Evolutionary conservation across 176 grass and related monocot species (phyloP), one percentile per base, ranked within the genome.

Genomic region (Musa troglodytarum): DNA sequence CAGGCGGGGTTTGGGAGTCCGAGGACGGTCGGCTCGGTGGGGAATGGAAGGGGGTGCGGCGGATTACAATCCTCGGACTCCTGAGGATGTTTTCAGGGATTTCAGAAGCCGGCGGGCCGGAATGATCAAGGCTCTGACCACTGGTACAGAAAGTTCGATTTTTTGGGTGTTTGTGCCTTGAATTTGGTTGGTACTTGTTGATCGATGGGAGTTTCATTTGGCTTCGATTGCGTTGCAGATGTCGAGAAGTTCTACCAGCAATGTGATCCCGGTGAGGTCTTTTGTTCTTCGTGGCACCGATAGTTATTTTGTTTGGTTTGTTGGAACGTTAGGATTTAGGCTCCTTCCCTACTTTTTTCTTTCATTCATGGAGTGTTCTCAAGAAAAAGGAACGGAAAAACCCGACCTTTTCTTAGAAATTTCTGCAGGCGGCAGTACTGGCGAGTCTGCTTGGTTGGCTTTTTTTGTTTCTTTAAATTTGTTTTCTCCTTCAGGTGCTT

Each of bases 121-220:
- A 65, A 65, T 65, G 63, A 65, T 65, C 23, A 65, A 65, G 13
- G 63, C 63, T 65, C 63, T 65, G 9, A 65, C 63, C 1, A 65
- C 63, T 65, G 63, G 63, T 65, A 12, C 63, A 25, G 1, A 65
- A 65, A 65, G 22, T 65, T 28, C 23, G 10, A 12, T 25, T 11
- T 65, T 28, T 24, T 26, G 10, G 17, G 2, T 26, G 23, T 65
- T 65, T 65, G 34, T 43, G 4, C 34, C 12, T 25, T 26, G 24
- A 12, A 22, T 26, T 11, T 12, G 11, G 10, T 12, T 65, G 24
- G 23, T 65, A 3, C 1, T 24, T 26, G 63, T 29, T 13, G 10
- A 26, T 20, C 23, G 10, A 24, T 26, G 9, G 63, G n/a, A 65
- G 5, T 65, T 26, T 11, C 63, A 65, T 25, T 28, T 65, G 20